Evolutionary conservation across 805 yeast species (phyloP).

Genomic region (Sungouiozyma ichnusensis): DNA sequence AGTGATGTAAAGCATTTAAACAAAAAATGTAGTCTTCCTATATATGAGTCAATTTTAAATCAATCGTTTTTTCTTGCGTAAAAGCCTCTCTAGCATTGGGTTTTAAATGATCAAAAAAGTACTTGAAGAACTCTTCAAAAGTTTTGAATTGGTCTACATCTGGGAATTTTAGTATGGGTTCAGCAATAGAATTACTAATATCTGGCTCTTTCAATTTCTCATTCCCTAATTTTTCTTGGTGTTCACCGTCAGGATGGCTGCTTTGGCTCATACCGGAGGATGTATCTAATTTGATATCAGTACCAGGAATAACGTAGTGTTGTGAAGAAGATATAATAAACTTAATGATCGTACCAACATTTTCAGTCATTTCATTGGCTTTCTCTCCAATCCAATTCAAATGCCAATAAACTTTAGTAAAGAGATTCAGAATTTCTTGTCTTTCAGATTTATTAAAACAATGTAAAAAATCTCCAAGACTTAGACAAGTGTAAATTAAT

Average conservation of each 20-base stretch:
- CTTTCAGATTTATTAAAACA: conserved; percentile 32
- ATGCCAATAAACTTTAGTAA: conserved; percentile 49
- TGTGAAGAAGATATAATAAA: conserved; percentile 39
- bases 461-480: conserved; percentile 39
- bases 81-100: conserved; percentile 27
- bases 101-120: conserved; percentile 30
- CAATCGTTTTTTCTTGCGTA: conserved; percentile 4
- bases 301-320: conserved; percentile 13
- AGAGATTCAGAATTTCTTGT: conserved; percentile 34
- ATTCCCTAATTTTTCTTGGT: background rate
- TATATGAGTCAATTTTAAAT: background rate
- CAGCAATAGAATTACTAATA: background rate
- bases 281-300: conserved; percentile 3
- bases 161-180: conserved; percentile 22
- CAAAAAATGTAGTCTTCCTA: background rate
- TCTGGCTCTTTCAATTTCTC: background rate
- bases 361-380: conserved; percentile 48
- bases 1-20: no score
- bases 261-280: background rate
- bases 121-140: conserved; percentile 49
- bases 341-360: conserved; percentile 46
- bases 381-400: conserved; percentile 46
- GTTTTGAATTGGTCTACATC: conserved; percentile 40
- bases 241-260: background rate
- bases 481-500: conserved; percentile 44